Evolutionary conservation across 306 rosid genomes (phyloP).

Genomic region (Begonia peltatifolia): DNA sequence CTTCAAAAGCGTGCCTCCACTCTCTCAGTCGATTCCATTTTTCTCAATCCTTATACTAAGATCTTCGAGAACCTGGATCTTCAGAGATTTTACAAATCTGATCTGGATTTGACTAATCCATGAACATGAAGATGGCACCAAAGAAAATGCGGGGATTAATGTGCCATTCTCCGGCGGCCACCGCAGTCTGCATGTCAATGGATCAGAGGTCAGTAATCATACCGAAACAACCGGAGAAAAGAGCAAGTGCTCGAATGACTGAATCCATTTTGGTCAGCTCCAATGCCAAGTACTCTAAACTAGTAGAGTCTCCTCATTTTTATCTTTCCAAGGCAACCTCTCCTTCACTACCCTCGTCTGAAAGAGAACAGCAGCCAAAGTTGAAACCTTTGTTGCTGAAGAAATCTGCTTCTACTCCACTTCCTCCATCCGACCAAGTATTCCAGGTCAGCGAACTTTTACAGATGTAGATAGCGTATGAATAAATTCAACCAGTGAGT

Average conservation of each 20-base stretch:
- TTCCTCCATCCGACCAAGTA: conserved; percentile 2
- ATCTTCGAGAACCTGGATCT: no score
- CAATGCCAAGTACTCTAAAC: conserved; percentile 42
- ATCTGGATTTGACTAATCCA: not conserved
- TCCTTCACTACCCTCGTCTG: not conserved
- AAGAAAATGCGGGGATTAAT: conserved; percentile 45
- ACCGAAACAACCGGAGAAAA: conserved; percentile 18
- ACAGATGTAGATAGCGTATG: not conserved
- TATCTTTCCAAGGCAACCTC: not conserved
- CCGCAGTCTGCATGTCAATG: conserved; percentile 54
- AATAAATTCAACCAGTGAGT: no score
- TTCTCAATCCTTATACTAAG: not conserved
- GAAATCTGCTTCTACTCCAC: not conserved
- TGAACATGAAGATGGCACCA: conserved; percentile 1
- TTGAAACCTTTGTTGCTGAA: not conserved
- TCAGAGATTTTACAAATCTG: no score
- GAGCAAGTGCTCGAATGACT: conserved; percentile 10
- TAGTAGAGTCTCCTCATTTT: conserved; percentile 29
- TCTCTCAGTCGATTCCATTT: not conserved
- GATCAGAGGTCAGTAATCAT: conserved; percentile 37
- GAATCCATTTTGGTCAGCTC: conserved; percentile 22
- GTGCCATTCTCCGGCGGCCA: conserved; percentile 63
- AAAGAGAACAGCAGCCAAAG: not conserved
- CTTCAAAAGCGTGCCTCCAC: not conserved
- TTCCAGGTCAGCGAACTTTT: not conserved